These are phyloP conservation scores for Prunus persica DNA, from an alignment of 306 rosid species.

Conservation along the genomic window DNA sequence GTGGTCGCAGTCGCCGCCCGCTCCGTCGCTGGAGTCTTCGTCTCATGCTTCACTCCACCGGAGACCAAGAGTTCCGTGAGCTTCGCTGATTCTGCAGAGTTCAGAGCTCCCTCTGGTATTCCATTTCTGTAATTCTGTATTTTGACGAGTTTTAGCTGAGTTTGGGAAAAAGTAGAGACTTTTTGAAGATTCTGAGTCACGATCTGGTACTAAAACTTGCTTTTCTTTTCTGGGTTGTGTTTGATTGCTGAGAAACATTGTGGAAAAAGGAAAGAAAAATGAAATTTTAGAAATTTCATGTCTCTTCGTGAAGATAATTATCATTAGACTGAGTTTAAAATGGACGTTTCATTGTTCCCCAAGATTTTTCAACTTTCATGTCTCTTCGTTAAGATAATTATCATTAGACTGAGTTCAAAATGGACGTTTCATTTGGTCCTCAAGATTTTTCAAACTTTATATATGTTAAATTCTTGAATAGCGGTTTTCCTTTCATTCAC, in stretches of 20 bases:
- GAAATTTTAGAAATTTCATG: neutral
- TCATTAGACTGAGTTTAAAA: neutral
- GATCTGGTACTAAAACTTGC: neutral
- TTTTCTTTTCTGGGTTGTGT: neutral
- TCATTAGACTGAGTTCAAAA: neutral
- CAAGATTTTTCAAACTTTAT: neutral
- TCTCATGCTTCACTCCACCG: slow-evolving; percentile 74
- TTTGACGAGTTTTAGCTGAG: neutral
- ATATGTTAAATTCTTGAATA: neutral
- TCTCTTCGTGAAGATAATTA: neutral
- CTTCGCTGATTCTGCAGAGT: slow-evolving; percentile 44
- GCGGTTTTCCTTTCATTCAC: neutral
- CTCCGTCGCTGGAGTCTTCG: slow-evolving; percentile 54
- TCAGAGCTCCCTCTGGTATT: slow-evolving; percentile 49
- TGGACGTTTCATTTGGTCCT: neutral
- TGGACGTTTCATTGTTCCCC: neutral
- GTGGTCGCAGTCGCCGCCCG: slow-evolving; percentile 50
- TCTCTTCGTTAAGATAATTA: neutral
- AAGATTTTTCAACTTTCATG: neutral
- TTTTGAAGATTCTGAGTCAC: neutral
- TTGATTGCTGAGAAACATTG: slow-evolving; percentile 29
- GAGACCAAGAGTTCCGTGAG: slow-evolving; percentile 40
- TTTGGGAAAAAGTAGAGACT: neutral
- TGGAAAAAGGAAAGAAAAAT: slow-evolving; percentile 6
- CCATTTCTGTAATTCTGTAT: neutral